Evolutionary conservation across 345 rosid species (phyloP), one percentile per base, ranked within the genome.

Genomic region (Lenwebbia sp.): DNA sequence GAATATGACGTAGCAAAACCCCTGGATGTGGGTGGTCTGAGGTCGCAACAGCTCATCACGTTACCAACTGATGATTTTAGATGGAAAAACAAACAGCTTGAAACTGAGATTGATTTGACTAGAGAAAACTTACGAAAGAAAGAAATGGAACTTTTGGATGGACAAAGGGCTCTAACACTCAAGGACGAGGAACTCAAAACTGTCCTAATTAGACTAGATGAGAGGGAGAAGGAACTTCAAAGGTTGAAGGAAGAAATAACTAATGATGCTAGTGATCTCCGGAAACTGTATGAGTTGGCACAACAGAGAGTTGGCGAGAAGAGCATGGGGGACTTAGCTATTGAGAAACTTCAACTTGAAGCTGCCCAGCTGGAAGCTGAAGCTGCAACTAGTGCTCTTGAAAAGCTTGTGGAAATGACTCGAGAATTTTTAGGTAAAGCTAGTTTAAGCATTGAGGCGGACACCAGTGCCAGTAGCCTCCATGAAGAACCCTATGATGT

Each of bases 301-400:
- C 95, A 93, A 85, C 96, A 92, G 90, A 92, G 95, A 90, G 81
- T 93, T 4, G 95, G 95, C 25, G 95, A 90, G 83, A 94, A 85
- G 89, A 94, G 90, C 54, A 82, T 92, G 40, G 96, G 97, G 53
- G 94, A 93, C 23, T 86, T 94, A 83, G 97, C 95, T 37, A 94
- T 93, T 78, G 97, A 94, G 93, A 93, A 93, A 90, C 98, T 95
- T 85, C 93, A 96, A 88, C 94, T 94, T 0, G 96, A 96, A 88
- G 96, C 96, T 75, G 95, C 95, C 75, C 91, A 94, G 86, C 93
- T 94, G 56, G 98, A 95, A 90, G 94, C 92, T 30, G 98, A 94
- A 91, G 97, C 98, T 86, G 98, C 98, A 28, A 93, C 92, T 10
- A 85, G 86, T 74, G 97, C 96, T 15, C 91, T 96, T 55, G 92